Evolutionary conservation across 805 yeast species (phyloP), one percentile per base, ranked within the genome.

Genomic region (Scheffersomyces coipomensis): DNA sequence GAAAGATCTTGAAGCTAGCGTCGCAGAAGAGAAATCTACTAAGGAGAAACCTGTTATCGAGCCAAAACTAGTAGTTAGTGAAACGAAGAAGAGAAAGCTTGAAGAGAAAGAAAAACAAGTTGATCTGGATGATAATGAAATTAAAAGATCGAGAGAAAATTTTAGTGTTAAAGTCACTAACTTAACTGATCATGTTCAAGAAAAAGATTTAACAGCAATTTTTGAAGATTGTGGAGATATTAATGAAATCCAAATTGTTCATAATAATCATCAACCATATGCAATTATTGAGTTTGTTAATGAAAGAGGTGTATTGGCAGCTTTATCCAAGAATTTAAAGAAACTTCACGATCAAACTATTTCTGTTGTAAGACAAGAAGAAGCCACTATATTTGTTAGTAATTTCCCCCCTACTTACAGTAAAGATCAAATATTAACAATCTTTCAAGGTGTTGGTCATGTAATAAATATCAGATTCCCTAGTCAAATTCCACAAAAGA

Each of bases 311-410:
- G 72, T 81, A 1, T 57, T 79, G 1, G 59, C 82, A 2, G 86
- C 88, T 0, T 57, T 83, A 33, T 81, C 90, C 0, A 80, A 75
- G 45, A 76, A 79, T 23, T 67, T 60, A 42, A 83, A 83, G 50
- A 52, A 42, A 8, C 40, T 83, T 0, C 68, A 66, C 0, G 75
- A 68, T 0, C 38, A 51, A 1, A 69, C 65, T 27, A 62, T 87
- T 0, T 35, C 49, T 3, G 84, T 87, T 0, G 55, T 54, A 3
- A 58, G 74, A 25, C 58, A 78, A 2, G 52, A 61, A 16, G 64
- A 73, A 11, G 64, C 76, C 26, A 83, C 88, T 0, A 42, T 87
- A 1, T 88, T 88, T 83, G 79, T 82, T 2, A 76, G 90, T 0
- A 87, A 87, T 51, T 86, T 76, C 49, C 89, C 95, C 0, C 83